Conservation (phyloP, 1,139 yeast genomes). For the Citeromyces hawaiiensis region DNA sequence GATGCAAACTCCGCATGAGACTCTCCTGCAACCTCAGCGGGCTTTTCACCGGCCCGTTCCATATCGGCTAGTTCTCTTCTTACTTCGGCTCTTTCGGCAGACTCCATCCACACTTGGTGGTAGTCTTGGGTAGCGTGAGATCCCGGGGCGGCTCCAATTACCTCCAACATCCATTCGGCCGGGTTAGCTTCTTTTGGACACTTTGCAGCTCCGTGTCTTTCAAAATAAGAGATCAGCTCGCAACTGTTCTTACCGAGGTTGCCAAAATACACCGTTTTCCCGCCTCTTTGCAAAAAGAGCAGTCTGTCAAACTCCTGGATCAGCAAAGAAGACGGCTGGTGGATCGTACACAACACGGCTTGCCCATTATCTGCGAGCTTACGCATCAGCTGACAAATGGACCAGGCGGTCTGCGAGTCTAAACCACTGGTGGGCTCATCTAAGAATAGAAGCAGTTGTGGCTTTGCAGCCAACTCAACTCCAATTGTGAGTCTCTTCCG, state of each 20-base stretch:
- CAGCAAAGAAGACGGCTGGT: slow-evolving; percentile 71
- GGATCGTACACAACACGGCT: slow-evolving; percentile 73
- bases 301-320: slow-evolving; percentile 70
- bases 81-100: slow-evolving; percentile 35
- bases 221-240: slow-evolving; percentile 55
- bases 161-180: slow-evolving; percentile 76
- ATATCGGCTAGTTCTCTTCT: slow-evolving; percentile 26
- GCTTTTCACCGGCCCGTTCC: slow-evolving; percentile 24
- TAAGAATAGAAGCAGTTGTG: slow-evolving; percentile 63
- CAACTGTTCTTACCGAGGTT: slow-evolving; percentile 57
- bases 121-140: slow-evolving; percentile 53
- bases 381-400: slow-evolving; percentile 64
- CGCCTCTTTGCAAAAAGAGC: slow-evolving; percentile 60
- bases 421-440: slow-evolving; percentile 93
- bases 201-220: slow-evolving; percentile 47
- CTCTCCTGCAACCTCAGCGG: slow-evolving; percentile 22
- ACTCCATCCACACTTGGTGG: slow-evolving; percentile 50
- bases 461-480: slow-evolving; percentile 82
- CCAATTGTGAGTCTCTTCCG: slow-evolving; percentile 78
- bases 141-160: slow-evolving; percentile 75
- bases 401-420: slow-evolving; percentile 89
- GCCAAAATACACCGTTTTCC: slow-evolving; percentile 71
- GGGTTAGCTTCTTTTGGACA: slow-evolving; percentile 65
- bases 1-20: slow-evolving; percentile 28
- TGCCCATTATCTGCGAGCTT: slow-evolving; percentile 69